Evolutionary conservation across 2,329 filamentous ascomycete genomes (phyloP).

Genomic region (Colletotrichum navitas): DNA sequence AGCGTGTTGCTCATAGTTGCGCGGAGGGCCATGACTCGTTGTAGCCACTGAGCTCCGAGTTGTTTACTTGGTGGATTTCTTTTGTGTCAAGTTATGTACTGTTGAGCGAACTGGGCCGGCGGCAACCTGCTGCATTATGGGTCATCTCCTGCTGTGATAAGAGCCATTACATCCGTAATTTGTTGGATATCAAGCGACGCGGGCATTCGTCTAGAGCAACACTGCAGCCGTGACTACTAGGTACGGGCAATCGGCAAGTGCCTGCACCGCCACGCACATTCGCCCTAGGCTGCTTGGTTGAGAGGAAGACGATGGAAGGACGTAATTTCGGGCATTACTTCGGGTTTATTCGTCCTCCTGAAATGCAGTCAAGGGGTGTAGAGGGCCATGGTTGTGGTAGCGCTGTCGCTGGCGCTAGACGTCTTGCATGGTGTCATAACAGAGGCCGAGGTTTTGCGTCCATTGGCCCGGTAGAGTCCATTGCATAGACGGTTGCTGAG

Average conservation of each 20-base stretch:
- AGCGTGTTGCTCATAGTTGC: constrained; percentile 16
- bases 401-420: constrained; percentile 8
- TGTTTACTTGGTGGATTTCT: constrained; percentile 28
- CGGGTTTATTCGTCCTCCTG: constrained; percentile 17
- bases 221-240: neutral
- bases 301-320: constrained; percentile 18
- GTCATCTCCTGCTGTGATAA: constrained; percentile 17
- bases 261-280: constrained; percentile 11
- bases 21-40: constrained; percentile 32
- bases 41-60: constrained; percentile 29
- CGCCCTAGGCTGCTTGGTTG: neutral
- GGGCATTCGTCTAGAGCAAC: constrained; percentile 5
- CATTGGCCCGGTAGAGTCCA: constrained; percentile 9
- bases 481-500: constrained; percentile 15
- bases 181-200: constrained; percentile 9
- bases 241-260: constrained; percentile 14
- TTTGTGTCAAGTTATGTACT: constrained; percentile 22
- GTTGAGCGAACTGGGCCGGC: constrained; percentile 12
- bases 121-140: constrained; percentile 19
- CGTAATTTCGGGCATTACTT: neutral
- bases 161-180: constrained; percentile 11
- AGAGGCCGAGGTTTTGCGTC: constrained; percentile 3
- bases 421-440: constrained; percentile 7
- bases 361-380: neutral
- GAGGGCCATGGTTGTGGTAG: neutral